phyloP scores from a whole-genome alignment of 352 stramenopile species.

The Phytophthora pini region DNA sequence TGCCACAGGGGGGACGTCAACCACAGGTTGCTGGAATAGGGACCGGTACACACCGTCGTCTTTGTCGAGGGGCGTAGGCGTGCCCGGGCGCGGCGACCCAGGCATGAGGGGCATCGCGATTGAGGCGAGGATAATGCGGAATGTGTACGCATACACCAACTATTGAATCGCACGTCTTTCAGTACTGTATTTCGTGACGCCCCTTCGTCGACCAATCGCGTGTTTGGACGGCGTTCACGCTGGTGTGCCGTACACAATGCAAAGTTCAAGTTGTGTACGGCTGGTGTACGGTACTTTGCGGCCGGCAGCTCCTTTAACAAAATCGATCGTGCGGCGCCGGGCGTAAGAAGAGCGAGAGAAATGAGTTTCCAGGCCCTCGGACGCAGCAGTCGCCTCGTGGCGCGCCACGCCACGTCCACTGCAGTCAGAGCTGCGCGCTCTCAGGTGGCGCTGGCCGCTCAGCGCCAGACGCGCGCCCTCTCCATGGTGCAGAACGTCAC shows the following conservation, averaged over 20 bases:
- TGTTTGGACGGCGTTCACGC: neutral
- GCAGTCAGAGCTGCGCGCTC: conserved; percentile 22
- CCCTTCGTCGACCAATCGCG: conserved; percentile 19
- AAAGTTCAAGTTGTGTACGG: conserved; percentile 39
- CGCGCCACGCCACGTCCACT: conserved; percentile 20
- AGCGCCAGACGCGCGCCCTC: conserved; percentile 33
- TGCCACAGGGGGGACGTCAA: conserved; percentile 70
- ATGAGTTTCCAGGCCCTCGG: conserved; percentile 69
- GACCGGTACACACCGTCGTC: conserved; percentile 84
- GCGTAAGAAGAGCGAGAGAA: conserved; percentile 2
- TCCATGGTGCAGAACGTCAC: conserved; percentile 35
- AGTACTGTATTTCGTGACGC: neutral
- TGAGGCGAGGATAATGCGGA: neutral
- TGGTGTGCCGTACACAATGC: neutral
- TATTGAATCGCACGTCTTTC: neutral
- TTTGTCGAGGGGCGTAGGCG: conserved; percentile 46
- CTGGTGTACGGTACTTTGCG: conserved; percentile 21
- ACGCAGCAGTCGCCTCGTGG: conserved; percentile 48
- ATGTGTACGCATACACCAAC: conserved; percentile 10
- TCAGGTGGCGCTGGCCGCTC: conserved; percentile 15
- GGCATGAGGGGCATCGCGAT: conserved; percentile 64
- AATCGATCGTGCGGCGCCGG: conserved; percentile 21
- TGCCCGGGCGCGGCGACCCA: conserved; percentile 60
- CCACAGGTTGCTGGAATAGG: conserved; percentile 82
- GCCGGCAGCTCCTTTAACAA: conserved; percentile 22